Evolutionary conservation across 345 rosid species (phyloP).

Genomic region (Hibiscus trionum): DNA sequence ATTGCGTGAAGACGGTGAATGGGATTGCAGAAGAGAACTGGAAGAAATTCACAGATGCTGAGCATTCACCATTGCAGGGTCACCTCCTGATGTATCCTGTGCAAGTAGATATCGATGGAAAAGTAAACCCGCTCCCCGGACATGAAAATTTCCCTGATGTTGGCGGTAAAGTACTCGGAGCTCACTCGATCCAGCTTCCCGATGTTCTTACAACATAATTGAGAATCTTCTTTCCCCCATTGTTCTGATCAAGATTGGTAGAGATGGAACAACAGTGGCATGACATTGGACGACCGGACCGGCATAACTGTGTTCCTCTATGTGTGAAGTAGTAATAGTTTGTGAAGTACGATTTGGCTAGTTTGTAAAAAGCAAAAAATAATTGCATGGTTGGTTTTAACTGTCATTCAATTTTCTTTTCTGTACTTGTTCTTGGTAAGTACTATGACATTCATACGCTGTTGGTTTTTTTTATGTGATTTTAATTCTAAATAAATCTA

Average conservation of each 20-base stretch:
- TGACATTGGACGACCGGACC: background rate
- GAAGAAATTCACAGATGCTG: conserved; percentile 33
- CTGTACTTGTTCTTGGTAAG: too few relatives aligned
- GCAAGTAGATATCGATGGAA: conserved; percentile 49
- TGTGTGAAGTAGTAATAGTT: background rate
- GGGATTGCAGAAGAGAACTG: conserved; percentile 56
- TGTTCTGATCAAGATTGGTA: conserved; percentile 3
- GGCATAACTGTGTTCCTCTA: background rate
- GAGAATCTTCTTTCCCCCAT: background rate
- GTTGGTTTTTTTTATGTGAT: background rate
- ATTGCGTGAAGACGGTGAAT: conserved; percentile 59
- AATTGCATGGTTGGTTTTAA: background rate
- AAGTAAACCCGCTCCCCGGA: conserved; percentile 47
- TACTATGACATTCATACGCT: background rate
- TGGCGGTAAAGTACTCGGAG: conserved; percentile 77
- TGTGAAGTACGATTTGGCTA: background rate
- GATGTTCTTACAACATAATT: conserved; percentile 66
- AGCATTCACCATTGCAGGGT: conserved; percentile 44
- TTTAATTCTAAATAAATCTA: background rate
- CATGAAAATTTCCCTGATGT: conserved; percentile 72
- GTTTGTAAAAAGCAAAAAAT: background rate
- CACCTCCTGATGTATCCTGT: conserved; percentile 85
- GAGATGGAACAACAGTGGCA: background rate
- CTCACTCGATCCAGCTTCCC: conserved; percentile 43
- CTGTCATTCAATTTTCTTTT: background rate